These are phyloP conservation scores for Amylostereum chailletii DNA, from an alignment of 1,284 basidiomycete species.

Conservation along the genomic window DNA sequence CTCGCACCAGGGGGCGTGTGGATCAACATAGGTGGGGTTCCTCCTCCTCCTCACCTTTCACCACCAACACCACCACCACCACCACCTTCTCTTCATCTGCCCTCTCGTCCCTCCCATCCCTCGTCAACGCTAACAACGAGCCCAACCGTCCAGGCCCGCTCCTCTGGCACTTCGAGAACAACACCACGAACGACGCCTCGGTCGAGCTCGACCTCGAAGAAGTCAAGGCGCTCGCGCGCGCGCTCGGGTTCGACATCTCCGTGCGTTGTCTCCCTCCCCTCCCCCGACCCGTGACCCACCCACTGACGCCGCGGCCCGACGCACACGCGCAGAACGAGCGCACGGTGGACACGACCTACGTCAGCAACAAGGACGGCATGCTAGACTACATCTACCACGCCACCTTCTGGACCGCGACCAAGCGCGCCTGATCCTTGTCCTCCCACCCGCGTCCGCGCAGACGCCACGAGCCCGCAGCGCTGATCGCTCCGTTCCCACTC, in stretches of 20 bases:
- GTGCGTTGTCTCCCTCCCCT: conserved; percentile 35
- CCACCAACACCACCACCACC: too few species aligned
- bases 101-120: neutral
- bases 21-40: conserved; percentile 71
- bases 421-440: conserved; percentile 17
- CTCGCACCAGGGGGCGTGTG: conserved; percentile 81
- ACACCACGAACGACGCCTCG: conserved; percentile 63
- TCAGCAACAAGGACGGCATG: conserved; percentile 78
- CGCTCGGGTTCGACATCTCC: conserved; percentile 78
- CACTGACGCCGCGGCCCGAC: neutral
- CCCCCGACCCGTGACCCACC: neutral
- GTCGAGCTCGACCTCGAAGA: conserved; percentile 89
- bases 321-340: conserved; percentile 56
- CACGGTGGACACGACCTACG: conserved; percentile 80
- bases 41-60: too few species aligned
- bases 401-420: conserved; percentile 81
- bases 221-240: conserved; percentile 66
- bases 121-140: neutral
- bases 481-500: too few species aligned
- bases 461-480: too few species aligned
- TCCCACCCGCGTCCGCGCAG: too few species aligned
- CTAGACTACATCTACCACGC: conserved; percentile 83
- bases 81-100: neutral
- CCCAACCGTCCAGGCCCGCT: conserved; percentile 47
- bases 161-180: conserved; percentile 51